Conservation (phyloP, 495 filamentous ascomycete genomes). For the Staphylotrichum tortipilum region DNA sequence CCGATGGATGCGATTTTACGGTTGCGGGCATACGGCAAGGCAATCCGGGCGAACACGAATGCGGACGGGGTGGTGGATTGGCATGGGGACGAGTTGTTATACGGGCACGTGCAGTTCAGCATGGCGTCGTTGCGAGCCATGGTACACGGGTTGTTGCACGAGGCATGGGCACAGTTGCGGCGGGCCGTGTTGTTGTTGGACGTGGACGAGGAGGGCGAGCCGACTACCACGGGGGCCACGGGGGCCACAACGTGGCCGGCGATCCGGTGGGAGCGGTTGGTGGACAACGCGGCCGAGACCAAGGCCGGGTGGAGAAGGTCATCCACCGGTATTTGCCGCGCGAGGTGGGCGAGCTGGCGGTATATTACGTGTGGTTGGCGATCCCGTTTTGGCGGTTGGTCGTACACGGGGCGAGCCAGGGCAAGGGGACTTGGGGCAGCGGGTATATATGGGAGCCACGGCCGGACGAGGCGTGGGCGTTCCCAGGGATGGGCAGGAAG, state of each 20-base stretch:
- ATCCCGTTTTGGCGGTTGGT: neutral
- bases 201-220: neutral
- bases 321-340: neutral
- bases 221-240: neutral
- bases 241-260: neutral
- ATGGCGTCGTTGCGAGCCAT: neutral
- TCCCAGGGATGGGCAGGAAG: neutral
- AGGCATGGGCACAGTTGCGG: neutral
- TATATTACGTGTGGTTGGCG: neutral
- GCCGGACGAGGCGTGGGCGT: neutral
- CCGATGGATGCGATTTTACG: neutral
- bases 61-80: neutral
- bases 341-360: neutral
- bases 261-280: constrained; percentile 1
- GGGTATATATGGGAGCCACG: neutral
- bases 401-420: neutral
- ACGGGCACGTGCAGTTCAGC: neutral
- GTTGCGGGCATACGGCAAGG: neutral
- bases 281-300: constrained; percentile 2
- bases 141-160: neutral
- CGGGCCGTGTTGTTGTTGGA: neutral
- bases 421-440: neutral
- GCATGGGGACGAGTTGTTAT: neutral
- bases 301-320: neutral
- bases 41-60: neutral